A percentile compares a stretch with the other conserved stretches of the same genome.
phyloP scores from a whole-genome alignment of 139 green algal genomes.

The Zygnema cylindricum region DNA sequence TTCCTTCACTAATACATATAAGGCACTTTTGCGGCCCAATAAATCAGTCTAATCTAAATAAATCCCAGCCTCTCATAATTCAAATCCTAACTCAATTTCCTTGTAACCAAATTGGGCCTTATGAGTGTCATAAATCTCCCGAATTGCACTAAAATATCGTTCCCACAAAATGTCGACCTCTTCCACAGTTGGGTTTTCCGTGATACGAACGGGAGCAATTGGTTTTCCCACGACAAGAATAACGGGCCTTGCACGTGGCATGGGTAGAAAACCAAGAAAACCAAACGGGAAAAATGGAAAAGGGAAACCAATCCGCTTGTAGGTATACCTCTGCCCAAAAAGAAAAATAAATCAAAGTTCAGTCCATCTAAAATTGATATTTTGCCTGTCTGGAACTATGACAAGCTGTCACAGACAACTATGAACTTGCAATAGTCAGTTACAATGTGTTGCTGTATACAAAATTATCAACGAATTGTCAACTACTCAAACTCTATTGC shows the following conservation, averaged over 20 bases:
- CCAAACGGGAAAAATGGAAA: conserved; percentile 64
- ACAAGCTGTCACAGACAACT: no score
- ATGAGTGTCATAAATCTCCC: conserved; percentile 47
- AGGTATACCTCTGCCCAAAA: conserved; percentile 67
- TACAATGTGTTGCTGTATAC: no score
- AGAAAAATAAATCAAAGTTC: no score
- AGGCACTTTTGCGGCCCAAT: no score
- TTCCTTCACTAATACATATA: no score
- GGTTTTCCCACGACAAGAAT: conserved; percentile 51
- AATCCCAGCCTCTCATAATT: no score
- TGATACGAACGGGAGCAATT: background rate
- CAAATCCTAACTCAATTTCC: conserved; percentile 28
- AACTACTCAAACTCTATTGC: no score
- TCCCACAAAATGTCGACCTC: conserved; percentile 36
- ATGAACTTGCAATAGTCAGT: no score
- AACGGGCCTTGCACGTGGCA: conserved; percentile 43
- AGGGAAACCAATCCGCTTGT: conserved; percentile 66
- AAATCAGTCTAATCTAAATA: no score
- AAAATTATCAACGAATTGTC: no score
- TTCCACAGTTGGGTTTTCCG: background rate
- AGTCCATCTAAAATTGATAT: no score
- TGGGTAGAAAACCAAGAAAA: conserved; percentile 43
- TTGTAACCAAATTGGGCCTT: conserved; percentile 41
- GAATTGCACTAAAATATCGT: conserved; percentile 32
- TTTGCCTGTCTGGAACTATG: no score